Conservation (phyloP, 768 basidiomycete species). For the Favolaschia claudopus region DNA sequence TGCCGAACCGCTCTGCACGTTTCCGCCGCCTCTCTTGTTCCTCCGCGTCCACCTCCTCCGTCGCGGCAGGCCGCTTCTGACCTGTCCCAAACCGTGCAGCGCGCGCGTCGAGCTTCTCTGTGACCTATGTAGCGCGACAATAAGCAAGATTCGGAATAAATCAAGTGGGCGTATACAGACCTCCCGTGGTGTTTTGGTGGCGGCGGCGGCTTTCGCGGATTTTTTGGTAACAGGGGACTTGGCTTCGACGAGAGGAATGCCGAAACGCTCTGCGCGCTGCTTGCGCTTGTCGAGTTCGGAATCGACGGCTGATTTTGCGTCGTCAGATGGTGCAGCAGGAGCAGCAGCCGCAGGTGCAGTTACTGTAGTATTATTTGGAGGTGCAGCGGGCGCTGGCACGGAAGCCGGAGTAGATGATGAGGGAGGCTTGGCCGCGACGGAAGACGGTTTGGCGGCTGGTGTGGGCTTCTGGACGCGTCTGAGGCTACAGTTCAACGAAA, state of each 20-base stretch:
- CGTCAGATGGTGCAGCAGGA: not conserved
- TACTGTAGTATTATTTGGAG: not conserved
- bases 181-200: not conserved
- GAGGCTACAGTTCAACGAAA: too few species aligned
- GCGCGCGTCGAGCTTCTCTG: slow-evolving; percentile 58
- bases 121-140: slow-evolving; percentile 43
- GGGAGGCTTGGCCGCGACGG: not conserved
- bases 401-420: slow-evolving; percentile 24
- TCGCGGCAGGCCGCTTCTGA: slow-evolving; percentile 44
- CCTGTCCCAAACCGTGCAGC: slow-evolving; percentile 62
- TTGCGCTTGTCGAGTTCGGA: slow-evolving; percentile 64
- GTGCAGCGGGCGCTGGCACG: slow-evolving; percentile 9
- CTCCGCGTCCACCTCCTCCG: slow-evolving; percentile 59
- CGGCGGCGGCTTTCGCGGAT: slow-evolving; percentile 9
- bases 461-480: slow-evolving; percentile 17
- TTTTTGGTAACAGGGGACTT: slow-evolving; percentile 35
- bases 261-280: slow-evolving; percentile 74
- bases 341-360: slow-evolving; percentile 13
- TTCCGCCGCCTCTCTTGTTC: slow-evolving; percentile 65
- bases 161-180: too few species aligned
- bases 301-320: slow-evolving; percentile 48
- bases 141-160: slow-evolving; percentile 29
- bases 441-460: slow-evolving; percentile 11
- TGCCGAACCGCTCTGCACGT: slow-evolving; percentile 71
- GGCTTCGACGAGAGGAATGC: slow-evolving; percentile 63